Conservation (phyloP, 2,329 filamentous ascomycete species). For the Cladophialophora bantiana region DNA sequence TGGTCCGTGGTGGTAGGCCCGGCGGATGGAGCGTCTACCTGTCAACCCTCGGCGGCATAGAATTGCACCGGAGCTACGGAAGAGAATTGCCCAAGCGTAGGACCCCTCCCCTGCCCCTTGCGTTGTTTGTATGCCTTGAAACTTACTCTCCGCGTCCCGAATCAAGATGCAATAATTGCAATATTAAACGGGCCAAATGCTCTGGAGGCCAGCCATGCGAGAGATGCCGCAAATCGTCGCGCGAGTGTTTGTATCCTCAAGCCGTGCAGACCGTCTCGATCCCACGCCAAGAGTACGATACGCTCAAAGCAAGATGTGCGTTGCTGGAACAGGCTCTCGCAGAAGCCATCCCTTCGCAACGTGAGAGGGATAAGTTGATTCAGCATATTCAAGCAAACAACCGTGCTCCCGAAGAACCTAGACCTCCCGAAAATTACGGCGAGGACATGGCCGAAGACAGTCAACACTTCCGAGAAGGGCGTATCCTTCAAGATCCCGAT, state of each 20-base stretch:
- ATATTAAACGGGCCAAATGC: slow-evolving; percentile 61
- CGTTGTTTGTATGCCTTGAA: not conserved
- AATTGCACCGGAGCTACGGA: slow-evolving; percentile 27
- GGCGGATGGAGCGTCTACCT: slow-evolving; percentile 25
- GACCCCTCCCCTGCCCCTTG: not conserved
- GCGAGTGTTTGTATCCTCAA: slow-evolving; percentile 59
- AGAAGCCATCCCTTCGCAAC: slow-evolving; percentile 28
- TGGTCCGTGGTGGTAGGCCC: not conserved
- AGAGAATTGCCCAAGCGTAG: slow-evolving; percentile 28
- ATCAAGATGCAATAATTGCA: slow-evolving; percentile 61
- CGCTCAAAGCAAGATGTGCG: slow-evolving; percentile 50
- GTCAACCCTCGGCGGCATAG: slow-evolving; percentile 27
- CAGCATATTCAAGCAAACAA: slow-evolving; percentile 16
- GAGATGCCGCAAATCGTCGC: slow-evolving; percentile 53
- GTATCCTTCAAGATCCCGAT: slow-evolving; percentile 54
- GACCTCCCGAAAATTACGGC: slow-evolving; percentile 5
- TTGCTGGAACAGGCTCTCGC: slow-evolving; percentile 48
- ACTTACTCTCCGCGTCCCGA: not conserved
- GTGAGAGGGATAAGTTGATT: slow-evolving; percentile 26
- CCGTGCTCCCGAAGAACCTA: slow-evolving; percentile 11
- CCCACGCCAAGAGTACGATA: slow-evolving; percentile 52
- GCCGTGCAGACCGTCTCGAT: slow-evolving; percentile 55
- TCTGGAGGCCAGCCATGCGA: slow-evolving; percentile 59
- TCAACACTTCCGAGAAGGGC: slow-evolving; percentile 42
- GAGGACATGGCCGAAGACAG: slow-evolving; percentile 40